These are phyloP conservation scores for Sugiyamaella lignohabitans DNA, from an alignment of 805 yeast genomes.

Conservation along the genomic window DNA sequence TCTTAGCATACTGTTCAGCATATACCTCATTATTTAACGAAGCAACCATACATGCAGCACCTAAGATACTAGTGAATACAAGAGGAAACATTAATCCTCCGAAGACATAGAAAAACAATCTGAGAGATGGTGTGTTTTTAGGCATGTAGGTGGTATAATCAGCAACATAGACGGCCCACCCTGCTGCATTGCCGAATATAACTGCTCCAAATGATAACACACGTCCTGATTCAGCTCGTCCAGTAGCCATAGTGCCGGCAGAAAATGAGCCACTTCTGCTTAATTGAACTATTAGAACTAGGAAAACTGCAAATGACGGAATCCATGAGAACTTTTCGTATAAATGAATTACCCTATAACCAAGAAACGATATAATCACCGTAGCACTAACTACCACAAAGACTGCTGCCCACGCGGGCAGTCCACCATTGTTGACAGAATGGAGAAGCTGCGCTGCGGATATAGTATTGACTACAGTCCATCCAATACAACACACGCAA, in stretches of 20 bases:
- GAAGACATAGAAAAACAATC: conserved; percentile 62
- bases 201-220: conserved; percentile 76
- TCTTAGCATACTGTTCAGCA: conserved; percentile 73
- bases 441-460: conserved; percentile 74
- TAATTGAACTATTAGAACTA: conserved; percentile 70
- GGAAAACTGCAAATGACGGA: conserved; percentile 62
- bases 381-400: conserved; percentile 58
- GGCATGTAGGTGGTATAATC: conserved; percentile 57
- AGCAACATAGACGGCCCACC: conserved; percentile 87
- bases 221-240: conserved; percentile 60
- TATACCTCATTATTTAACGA: conserved; percentile 39
- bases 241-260: conserved; percentile 46
- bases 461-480: conserved; percentile 88
- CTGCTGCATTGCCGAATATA: conserved; percentile 77
- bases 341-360: conserved; percentile 69
- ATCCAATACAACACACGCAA: conserved; percentile 78
- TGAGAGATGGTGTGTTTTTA: conserved; percentile 1
- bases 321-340: conserved; percentile 84
- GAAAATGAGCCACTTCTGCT: conserved; percentile 48
- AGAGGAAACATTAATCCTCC: conserved; percentile 34
- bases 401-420: conserved; percentile 89
- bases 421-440: conserved; percentile 53
- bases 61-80: conserved; percentile 3
- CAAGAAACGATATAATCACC: conserved; percentile 66
- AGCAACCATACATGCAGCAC: conserved; percentile 9